These are phyloP conservation scores for Metarhizium guizhouense DNA, from an alignment of 2,329 filamentous ascomycete genomes.

Conservation along the genomic window DNA sequence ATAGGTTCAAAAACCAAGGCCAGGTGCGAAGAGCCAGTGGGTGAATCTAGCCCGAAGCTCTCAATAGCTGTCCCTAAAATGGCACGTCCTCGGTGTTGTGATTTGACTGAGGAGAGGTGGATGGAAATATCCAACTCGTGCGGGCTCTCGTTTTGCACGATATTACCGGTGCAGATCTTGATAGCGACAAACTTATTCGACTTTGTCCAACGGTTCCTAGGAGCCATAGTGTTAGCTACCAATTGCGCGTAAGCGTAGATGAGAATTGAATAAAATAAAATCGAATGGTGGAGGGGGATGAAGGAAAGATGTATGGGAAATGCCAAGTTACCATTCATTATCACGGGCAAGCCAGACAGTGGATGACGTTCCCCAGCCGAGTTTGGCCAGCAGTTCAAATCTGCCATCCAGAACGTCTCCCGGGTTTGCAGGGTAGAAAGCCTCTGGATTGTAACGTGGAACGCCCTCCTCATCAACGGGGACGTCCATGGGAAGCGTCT, in stretches of 20 bases:
- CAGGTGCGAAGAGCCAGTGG: constrained; percentile 17
- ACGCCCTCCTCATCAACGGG: constrained; percentile 15
- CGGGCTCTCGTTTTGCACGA: constrained; percentile 11
- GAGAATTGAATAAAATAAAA: neutral
- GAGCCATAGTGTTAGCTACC: neutral
- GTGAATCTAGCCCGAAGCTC: constrained; percentile 18
- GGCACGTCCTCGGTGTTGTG: constrained; percentile 18
- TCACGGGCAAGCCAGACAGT: constrained; percentile 27
- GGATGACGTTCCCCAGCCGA: constrained; percentile 27
- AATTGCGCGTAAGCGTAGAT: neutral
- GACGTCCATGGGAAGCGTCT: neutral
- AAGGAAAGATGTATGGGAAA: neutral
- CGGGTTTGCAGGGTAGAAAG: constrained; percentile 21
- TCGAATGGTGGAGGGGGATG: neutral
- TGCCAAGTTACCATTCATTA: neutral
- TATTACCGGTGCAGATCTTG: constrained; percentile 14
- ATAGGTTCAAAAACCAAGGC: constrained; percentile 28
- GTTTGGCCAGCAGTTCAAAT: constrained; percentile 25
- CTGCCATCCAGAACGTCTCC: constrained; percentile 21
- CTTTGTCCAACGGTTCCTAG: neutral
- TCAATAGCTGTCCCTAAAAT: constrained; percentile 22
- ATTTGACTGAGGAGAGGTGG: constrained; percentile 2
- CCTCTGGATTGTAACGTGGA: constrained; percentile 13
- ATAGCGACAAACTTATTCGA: constrained; percentile 13
- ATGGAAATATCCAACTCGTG: constrained; percentile 11